Base-by-base conservation (phyloP, 164 flowering plant genomes). In the Tinospora cordifolia region DNA sequence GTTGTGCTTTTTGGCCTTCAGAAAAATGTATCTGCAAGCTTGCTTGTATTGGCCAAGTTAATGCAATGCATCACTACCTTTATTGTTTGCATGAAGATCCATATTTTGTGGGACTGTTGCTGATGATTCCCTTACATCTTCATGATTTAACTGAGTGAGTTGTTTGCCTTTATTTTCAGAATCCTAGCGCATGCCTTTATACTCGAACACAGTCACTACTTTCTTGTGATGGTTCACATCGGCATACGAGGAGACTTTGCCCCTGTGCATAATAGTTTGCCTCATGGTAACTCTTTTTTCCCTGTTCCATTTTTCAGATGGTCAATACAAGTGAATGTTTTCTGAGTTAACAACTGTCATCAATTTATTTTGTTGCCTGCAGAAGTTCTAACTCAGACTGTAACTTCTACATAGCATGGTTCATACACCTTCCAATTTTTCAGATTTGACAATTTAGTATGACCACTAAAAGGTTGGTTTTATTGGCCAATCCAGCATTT, bases 161-260 rank as follows among this genome's bases (percentile, higher is more conserved):
- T 54, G 21, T 54, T 67, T 24, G 38, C 30, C 38, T 78, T 68
- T 71, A 27, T 70, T 75, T 80, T 73, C 88, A 89, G 98, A 88
- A 90, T 76, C 98, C 97, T 19, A 93, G 93, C 71, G 90, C 97
- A 34, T 93, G 98, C 85, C 84, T 93, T 72, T 91, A 84, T 74
- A 84, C 91, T 27, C 78, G 74, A 66, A 78, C 80, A 46, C 85
- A 79, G 64, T 74, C 85, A n/a, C 67, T 84, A 76, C 87, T 90
- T 63, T 88, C 94, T 65, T 93, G 98, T 77, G 92, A 90, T 72
- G 97, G 97, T 69, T 84, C 86, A 44, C 97, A 93, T 82, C 84
- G 76, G 74, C 86, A 87, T 78, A 93, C 98, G 9, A 87, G 83
- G 84, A 83, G 98, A 81, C 91, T 91, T 63, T 93, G 98, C 75